Percentiles rank a stretch among this genome's conserved stretches.
Conservation (phyloP, 78 protist species). For the Ministeria vibrans region DNA sequence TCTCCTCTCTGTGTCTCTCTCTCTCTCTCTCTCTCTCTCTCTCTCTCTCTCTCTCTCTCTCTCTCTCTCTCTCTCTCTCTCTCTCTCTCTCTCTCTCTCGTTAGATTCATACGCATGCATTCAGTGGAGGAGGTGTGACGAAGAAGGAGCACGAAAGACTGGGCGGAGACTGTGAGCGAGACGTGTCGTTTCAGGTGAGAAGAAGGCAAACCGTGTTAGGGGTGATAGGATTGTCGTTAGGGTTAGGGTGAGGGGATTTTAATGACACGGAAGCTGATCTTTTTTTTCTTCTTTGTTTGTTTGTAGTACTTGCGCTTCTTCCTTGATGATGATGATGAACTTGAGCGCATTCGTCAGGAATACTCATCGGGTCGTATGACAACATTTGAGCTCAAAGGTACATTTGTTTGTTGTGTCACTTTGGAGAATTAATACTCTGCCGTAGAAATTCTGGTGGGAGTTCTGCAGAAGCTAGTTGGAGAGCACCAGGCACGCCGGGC, state of each 20-base stretch:
- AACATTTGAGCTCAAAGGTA: slow-evolving; percentile 85
- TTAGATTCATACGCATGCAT: slow-evolving; percentile 80
- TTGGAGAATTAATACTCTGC: too few species aligned
- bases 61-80: background rate
- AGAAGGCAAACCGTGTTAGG: too few species aligned
- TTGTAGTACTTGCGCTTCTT: slow-evolving; percentile 82
- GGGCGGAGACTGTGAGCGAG: slow-evolving; percentile 48
- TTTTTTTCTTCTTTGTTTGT: too few species aligned
- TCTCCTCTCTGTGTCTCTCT: background rate
- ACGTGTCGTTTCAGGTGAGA: slow-evolving; percentile 82
- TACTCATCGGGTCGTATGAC: slow-evolving; percentile 78
- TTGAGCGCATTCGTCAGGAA: slow-evolving; percentile 53
- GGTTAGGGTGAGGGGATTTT: too few species aligned
- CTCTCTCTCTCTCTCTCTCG: background rate
- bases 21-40: background rate
- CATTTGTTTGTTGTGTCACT: too few species aligned
- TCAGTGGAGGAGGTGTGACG: slow-evolving; percentile 92
- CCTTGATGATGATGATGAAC: slow-evolving; percentile 78
- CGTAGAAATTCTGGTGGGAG: slow-evolving; percentile 41
- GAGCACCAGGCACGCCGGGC: slow-evolving; percentile 43
- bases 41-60: background rate
- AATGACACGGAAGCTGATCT: too few species aligned
- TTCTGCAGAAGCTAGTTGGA: slow-evolving; percentile 31
- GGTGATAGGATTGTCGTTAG: too few species aligned
- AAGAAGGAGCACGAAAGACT: slow-evolving; percentile 75